Conservation (phyloP, 768 basidiomycete genomes). For the Mycena leptocephala region DNA sequence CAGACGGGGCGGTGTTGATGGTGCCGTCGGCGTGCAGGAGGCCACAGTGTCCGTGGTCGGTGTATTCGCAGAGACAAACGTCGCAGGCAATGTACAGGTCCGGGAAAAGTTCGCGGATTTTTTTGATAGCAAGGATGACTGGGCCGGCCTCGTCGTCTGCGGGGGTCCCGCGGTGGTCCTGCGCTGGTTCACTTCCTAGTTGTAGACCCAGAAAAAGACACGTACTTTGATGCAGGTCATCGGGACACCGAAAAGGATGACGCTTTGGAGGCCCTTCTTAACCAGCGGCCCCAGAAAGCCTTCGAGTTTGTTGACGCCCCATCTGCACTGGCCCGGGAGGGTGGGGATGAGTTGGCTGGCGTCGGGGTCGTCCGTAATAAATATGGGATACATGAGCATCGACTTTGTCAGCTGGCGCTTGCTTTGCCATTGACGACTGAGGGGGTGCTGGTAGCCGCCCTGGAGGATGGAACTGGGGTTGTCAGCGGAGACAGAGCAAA, state of each 20-base stretch:
- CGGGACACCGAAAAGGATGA: slow-evolving; percentile 97
- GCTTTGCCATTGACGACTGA: slow-evolving; percentile 91
- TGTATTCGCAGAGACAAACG: slow-evolving; percentile 99
- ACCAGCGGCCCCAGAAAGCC: slow-evolving; percentile 91
- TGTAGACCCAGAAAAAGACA: background rate
- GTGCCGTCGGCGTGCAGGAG: slow-evolving; percentile 81
- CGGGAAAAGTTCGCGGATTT: slow-evolving; percentile 85
- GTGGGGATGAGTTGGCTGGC: slow-evolving; percentile 84
- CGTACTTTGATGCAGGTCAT: slow-evolving; percentile 84
- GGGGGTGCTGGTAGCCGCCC: slow-evolving; percentile 95
- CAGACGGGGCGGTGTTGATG: slow-evolving; percentile 85
- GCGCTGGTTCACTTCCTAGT: background rate
- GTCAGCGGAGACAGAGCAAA: background rate
- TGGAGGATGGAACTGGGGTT: slow-evolving; percentile 84
- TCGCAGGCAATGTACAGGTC: slow-evolving; percentile 92
- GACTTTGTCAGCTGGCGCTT: slow-evolving; percentile 85
- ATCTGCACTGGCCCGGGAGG: slow-evolving; percentile 90
- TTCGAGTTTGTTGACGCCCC: slow-evolving; percentile 96
- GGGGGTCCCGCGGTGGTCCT: slow-evolving; percentile 89
- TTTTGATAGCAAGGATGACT: slow-evolving; percentile 93
- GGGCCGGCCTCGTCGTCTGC: slow-evolving; percentile 94
- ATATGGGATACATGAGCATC: slow-evolving; percentile 99
- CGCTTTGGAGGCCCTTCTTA: slow-evolving; percentile 89
- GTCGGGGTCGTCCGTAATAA: slow-evolving; percentile 95
- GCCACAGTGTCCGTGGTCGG: slow-evolving; percentile 98